A percentile compares a stretch with the other conserved stretches of the same genome.
phyloP scores from a whole-genome alignment of 176 grass and related monocot genomes.

The Ensete ventricosum region DNA sequence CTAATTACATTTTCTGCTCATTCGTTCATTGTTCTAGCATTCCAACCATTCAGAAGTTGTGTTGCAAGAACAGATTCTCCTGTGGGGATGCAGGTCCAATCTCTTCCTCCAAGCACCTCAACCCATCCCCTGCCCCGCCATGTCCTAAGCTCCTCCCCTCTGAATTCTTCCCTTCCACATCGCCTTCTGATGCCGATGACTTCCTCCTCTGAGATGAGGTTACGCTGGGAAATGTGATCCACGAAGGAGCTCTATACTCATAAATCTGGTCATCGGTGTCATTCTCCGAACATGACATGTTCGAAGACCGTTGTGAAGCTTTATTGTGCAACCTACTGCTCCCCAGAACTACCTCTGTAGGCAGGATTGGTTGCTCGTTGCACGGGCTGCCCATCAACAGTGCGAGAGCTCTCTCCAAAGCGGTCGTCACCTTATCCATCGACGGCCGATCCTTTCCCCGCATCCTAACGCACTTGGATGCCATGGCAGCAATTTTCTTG shows the following conservation, averaged over 20 bases:
- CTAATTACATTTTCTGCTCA: no score
- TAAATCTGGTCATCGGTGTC: slow-evolving; percentile 67
- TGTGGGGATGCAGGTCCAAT: slow-evolving; percentile 71
- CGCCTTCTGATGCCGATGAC: slow-evolving; percentile 43
- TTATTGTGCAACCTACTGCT: slow-evolving; percentile 92
- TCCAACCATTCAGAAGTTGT: slow-evolving; percentile 59
- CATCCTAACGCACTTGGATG: slow-evolving; percentile 95
- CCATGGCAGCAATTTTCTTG: slow-evolving; percentile 84
- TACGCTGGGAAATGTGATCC: slow-evolving; percentile 94
- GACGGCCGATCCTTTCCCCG: slow-evolving; percentile 83
- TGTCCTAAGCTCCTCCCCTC: slow-evolving; percentile 58
- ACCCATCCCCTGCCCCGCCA: slow-evolving; percentile 37
- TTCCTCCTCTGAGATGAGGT: slow-evolving; percentile 80
- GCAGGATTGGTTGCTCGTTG: slow-evolving; percentile 80
- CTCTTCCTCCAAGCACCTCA: slow-evolving; percentile 93
- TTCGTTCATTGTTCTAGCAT: no score
- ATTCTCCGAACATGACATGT: slow-evolving; percentile 86
- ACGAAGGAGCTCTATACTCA: slow-evolving; percentile 86
- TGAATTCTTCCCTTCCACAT: slow-evolving; percentile 55
- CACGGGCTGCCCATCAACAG: slow-evolving; percentile 87
- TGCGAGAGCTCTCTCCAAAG: slow-evolving; percentile 75
- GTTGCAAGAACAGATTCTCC: slow-evolving; percentile 86
- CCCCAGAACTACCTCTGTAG: slow-evolving; percentile 85
- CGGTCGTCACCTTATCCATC: slow-evolving; percentile 96
- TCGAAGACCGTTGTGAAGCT: slow-evolving; percentile 79